Conservation (phyloP, 306 rosid species). For the Cucumis melo region DNA sequence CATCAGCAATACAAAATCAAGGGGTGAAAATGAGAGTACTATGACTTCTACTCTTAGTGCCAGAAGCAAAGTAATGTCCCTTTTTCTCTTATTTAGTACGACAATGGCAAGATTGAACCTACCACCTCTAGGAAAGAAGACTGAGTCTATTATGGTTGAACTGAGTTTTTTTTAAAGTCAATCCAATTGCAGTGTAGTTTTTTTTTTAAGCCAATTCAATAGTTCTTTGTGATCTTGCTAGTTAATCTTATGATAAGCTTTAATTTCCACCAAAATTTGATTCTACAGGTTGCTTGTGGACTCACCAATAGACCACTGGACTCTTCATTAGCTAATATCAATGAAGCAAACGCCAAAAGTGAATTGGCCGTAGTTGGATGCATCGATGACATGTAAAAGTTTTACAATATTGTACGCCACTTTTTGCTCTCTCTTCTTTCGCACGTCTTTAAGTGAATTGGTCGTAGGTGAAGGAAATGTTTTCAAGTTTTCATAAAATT, state of each 20-base stretch:
- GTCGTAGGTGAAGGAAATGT: too few relatives aligned
- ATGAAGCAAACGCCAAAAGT: constrained; percentile 37
- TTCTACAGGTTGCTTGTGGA: constrained; percentile 55
- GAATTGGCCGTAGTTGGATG: constrained; percentile 73
- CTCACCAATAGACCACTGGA: constrained; percentile 25
- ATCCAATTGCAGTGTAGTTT: too few relatives aligned
- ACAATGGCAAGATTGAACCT: too few relatives aligned
- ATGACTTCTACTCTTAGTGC: constrained; percentile 52
- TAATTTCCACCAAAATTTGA: neutral
- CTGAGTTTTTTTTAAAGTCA: too few relatives aligned
- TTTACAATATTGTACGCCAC: constrained; percentile 37
- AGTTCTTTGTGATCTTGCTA: neutral
- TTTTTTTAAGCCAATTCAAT: neutral
- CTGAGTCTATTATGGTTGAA: too few relatives aligned
- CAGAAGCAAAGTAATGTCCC: constrained; percentile 54
- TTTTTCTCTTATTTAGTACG: too few relatives aligned
- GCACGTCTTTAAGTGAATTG: too few relatives aligned
- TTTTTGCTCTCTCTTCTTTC: neutral
- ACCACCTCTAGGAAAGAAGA: too few relatives aligned
- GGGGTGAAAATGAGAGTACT: constrained; percentile 32
- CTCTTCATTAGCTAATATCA: constrained; percentile 32
- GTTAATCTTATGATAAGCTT: neutral
- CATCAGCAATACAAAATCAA: constrained; percentile 15
- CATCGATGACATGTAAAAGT: constrained; percentile 54
- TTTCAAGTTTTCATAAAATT: too few relatives aligned